A percentile compares a stretch with the other conserved stretches of the same genome.
Conservation (phyloP, 1,139 yeast genomes). For the Magnusiomyces magnusii region DNA sequence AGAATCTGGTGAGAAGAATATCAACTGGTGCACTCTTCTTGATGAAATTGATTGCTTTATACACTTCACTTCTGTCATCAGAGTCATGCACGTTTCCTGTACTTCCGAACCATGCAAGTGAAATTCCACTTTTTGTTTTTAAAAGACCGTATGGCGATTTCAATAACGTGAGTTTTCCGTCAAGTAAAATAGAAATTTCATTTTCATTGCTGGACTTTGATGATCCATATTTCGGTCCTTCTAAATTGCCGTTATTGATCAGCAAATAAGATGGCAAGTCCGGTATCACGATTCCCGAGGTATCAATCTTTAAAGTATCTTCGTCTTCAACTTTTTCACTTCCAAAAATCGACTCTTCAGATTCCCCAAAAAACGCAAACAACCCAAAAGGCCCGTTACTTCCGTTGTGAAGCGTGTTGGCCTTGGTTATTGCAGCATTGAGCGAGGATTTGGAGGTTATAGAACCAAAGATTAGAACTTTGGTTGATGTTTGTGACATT, state of each 20-base stretch:
- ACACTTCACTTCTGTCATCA: not conserved
- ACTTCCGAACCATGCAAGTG: constrained; percentile 3
- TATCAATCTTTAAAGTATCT: too few relatives aligned
- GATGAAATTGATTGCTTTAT: not conserved
- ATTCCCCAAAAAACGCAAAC: constrained; percentile 17
- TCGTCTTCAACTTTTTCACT: not conserved
- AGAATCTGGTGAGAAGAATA: constrained; percentile 2
- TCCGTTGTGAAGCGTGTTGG: constrained; percentile 19
- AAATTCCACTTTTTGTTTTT: not conserved
- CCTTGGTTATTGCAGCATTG: constrained; percentile 17
- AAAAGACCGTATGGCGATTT: constrained; percentile 1
- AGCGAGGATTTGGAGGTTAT: constrained; percentile 8
- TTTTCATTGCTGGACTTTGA: not conserved
- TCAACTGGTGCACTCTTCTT: constrained; percentile 2
- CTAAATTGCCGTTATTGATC: not conserved
- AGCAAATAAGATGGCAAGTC: constrained; percentile 1
- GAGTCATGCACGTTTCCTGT: not conserved
- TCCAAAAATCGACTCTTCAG: not conserved
- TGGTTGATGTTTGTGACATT: not conserved
- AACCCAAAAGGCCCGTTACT: constrained; percentile 26
- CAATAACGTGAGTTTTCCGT: constrained; percentile 2
- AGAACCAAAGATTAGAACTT: constrained; percentile 23
- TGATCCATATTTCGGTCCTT: not conserved
- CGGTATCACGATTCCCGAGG: not conserved
- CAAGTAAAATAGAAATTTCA: not conserved